phyloP scores from a whole-genome alignment of 805 yeast species.

The Suhomyces faveliae region DNA sequence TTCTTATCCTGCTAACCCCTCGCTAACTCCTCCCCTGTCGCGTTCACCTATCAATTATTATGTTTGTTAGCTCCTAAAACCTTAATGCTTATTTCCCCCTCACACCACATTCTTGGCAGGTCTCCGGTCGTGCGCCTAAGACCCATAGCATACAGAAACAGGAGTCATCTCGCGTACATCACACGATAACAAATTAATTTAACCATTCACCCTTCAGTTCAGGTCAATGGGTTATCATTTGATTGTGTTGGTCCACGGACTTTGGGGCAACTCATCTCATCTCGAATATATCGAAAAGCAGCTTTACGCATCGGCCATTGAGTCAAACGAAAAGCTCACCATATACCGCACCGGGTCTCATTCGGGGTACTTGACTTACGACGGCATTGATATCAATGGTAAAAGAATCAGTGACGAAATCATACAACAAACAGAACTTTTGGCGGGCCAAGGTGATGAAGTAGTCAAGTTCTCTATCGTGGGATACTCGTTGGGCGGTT shows the following conservation, averaged over 20 bases:
- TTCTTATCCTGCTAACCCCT: too few relatives aligned
- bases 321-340: constrained; percentile 23
- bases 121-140: background rate
- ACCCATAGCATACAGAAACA: background rate
- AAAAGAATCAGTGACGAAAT: constrained; percentile 71
- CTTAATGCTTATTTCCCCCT: background rate
- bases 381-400: constrained; percentile 86
- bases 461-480: constrained; percentile 72
- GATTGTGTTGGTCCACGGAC: constrained; percentile 74
- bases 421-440: constrained; percentile 17
- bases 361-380: constrained; percentile 75
- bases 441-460: constrained; percentile 16
- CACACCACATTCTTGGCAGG: background rate
- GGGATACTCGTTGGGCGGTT: constrained; percentile 90
- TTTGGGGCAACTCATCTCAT: constrained; percentile 78
- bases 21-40: too few relatives aligned
- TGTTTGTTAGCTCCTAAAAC: background rate
- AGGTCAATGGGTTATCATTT: constrained; percentile 45
- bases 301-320: constrained; percentile 27
- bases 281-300: constrained; percentile 58
- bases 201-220: background rate
- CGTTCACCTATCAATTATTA: too few relatives aligned
- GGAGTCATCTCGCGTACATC: background rate
- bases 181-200: background rate
- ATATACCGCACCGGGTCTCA: constrained; percentile 59